A percentile compares a stretch with the other conserved stretches of the same genome.
Conservation (phyloP, 352 stramenopile genomes). For the Plasmopara halstedii region DNA sequence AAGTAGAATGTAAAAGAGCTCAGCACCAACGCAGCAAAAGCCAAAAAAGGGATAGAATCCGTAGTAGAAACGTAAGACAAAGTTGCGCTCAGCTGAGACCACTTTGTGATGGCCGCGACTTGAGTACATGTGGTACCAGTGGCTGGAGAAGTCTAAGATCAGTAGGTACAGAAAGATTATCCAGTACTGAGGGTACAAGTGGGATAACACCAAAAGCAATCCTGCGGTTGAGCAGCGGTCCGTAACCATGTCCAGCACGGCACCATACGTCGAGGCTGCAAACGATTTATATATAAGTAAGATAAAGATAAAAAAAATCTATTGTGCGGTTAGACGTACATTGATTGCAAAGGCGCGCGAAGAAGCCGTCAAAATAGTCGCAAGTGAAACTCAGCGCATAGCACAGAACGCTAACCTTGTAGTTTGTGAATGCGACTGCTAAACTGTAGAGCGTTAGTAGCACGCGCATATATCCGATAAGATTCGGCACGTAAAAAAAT, state of each 20-base stretch:
- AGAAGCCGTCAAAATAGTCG: slow-evolving; percentile 97
- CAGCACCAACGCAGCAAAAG: slow-evolving; percentile 89
- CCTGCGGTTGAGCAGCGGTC: slow-evolving; percentile 95
- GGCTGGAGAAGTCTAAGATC: slow-evolving; percentile 94
- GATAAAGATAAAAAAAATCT: not conserved
- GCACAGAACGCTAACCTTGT: slow-evolving; percentile 71
- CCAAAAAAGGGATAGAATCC: slow-evolving; percentile 89
- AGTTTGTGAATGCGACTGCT: slow-evolving; percentile 61
- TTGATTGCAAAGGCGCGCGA: slow-evolving; percentile 94
- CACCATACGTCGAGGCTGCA: slow-evolving; percentile 88
- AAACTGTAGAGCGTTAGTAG: slow-evolving; percentile 83
- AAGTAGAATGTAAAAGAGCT: slow-evolving; percentile 89
- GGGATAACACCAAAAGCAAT: slow-evolving; percentile 91
- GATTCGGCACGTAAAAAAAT: slow-evolving; percentile 95
- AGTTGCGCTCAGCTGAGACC: slow-evolving; percentile 86
- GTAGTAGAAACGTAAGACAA: slow-evolving; percentile 93
- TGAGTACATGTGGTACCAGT: slow-evolving; percentile 98
- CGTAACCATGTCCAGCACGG: slow-evolving; percentile 98
- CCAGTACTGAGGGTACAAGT: slow-evolving; percentile 84
- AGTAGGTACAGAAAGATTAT: slow-evolving; percentile 86
- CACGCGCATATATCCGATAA: slow-evolving; percentile 94
- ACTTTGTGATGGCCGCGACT: slow-evolving; percentile 81
- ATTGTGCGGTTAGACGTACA: slow-evolving; percentile 33
- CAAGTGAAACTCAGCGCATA: slow-evolving; percentile 96
- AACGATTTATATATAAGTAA: too few relatives aligned